A percentile compares a stretch with the other conserved stretches of the same genome.
Evolutionary conservation across 2,329 filamentous ascomycete genomes (phyloP).

Genomic region (Xylogone sp.): DNA sequence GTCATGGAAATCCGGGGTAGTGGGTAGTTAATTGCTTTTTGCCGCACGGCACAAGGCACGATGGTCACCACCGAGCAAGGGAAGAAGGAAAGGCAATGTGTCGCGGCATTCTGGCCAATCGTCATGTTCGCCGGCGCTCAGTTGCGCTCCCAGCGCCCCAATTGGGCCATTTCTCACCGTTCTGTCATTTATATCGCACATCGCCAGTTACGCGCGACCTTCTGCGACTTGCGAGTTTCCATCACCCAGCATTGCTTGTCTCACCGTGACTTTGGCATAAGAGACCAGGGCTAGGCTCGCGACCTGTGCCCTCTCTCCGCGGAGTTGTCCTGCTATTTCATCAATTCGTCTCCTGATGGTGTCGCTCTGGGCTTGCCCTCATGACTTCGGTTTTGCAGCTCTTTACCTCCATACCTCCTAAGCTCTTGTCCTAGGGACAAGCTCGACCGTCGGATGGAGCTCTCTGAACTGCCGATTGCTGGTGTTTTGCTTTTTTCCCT

Average conservation of each 20-base stretch:
- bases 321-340: background rate
- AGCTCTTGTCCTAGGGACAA: too few species aligned
- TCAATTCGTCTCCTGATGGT: background rate
- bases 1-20: background rate
- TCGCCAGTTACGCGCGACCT: background rate
- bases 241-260: too few species aligned
- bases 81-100: background rate
- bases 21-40: background rate
- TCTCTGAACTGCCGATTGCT: background rate
- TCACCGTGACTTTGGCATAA: too few species aligned
- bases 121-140: background rate
- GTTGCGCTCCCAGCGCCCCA: background rate
- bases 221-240: too few species aligned
- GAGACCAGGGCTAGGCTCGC: background rate
- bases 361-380: background rate
- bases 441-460: background rate
- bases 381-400: background rate
- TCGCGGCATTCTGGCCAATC: too few species aligned
- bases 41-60: background rate
- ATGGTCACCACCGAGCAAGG: background rate
- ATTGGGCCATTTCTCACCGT: background rate
- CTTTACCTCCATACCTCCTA: background rate
- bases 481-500: background rate
- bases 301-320: background rate
- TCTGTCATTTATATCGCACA: background rate